A percentile compares a stretch with the other conserved stretches of the same genome.
These are phyloP conservation scores for Lodderomyces margitis DNA, from an alignment of 1,139 yeast species.

Conservation along the genomic window DNA sequence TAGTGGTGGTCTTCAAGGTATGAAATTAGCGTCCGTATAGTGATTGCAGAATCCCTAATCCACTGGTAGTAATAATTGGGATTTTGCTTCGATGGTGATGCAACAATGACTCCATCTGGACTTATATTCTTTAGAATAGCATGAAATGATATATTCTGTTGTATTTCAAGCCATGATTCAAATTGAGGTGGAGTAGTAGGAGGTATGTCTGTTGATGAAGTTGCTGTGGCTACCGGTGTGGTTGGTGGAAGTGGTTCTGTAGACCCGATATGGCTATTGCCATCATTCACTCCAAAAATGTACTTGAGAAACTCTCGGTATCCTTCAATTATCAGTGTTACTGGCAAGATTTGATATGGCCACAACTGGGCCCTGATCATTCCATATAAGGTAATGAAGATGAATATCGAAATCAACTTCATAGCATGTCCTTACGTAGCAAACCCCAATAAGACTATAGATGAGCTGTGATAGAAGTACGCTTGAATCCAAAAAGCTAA, in stretches of 20 bases:
- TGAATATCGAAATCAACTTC: not conserved
- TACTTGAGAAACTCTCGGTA: not conserved
- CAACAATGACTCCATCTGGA: constrained; percentile 76
- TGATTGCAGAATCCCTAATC: constrained; percentile 87
- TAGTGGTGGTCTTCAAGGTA: constrained; percentile 41
- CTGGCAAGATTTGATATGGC: constrained; percentile 1
- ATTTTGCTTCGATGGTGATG: constrained; percentile 66
- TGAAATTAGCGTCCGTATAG: constrained; percentile 64
- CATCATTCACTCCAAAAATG: not conserved
- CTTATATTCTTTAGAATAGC: constrained; percentile 65
- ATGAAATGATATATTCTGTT: constrained; percentile 49
- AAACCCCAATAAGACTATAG: too few species aligned
- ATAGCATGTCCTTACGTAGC: not conserved
- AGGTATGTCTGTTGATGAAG: not conserved
- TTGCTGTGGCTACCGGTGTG: not conserved
- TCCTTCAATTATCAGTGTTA: not conserved
- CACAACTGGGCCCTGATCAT: not conserved
- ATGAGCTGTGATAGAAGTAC: too few species aligned
- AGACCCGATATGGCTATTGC: not conserved
- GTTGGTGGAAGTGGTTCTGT: not conserved
- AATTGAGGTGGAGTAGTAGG: constrained; percentile 22
- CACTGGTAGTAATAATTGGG: constrained; percentile 90
- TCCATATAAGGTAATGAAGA: not conserved
- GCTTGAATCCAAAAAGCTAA: too few species aligned
- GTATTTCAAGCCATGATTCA: constrained; percentile 56